These are phyloP conservation scores for Daldinia sp. DNA, from an alignment of 2,329 filamentous ascomycete species.

Conservation along the genomic window DNA sequence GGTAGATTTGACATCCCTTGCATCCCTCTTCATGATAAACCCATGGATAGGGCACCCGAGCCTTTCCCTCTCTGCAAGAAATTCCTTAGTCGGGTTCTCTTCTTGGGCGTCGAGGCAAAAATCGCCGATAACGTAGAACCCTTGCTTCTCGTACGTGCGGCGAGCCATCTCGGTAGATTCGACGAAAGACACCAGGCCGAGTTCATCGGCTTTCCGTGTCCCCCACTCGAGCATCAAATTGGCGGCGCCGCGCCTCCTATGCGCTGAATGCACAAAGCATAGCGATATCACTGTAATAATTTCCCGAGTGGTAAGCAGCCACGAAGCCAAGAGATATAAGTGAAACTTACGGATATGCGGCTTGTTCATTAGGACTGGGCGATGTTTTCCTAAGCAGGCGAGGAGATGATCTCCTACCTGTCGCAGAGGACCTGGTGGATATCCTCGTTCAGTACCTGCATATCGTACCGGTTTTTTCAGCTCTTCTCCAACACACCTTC, in stretches of 20 bases:
- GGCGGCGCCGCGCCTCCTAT: conserved; percentile 24
- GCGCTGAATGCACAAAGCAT: conserved; percentile 32
- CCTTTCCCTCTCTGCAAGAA: not conserved
- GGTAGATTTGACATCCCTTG: not conserved
- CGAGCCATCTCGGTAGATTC: conserved; percentile 25
- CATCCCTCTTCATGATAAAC: conserved; percentile 21
- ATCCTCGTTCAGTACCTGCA: not conserved
- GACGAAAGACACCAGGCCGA: conserved; percentile 36
- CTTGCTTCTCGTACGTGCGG: conserved; percentile 20
- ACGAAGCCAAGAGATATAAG: not conserved
- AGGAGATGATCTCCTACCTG: conserved; percentile 29
- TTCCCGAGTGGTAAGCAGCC: not conserved
- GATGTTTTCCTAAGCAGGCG: conserved; percentile 10
- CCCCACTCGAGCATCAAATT: conserved; percentile 41
- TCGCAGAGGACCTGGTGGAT: conserved; percentile 19
- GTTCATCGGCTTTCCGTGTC: conserved; percentile 28
- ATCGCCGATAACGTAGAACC: conserved; percentile 41
- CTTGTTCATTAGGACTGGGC: conserved; percentile 25
- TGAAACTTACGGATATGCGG: conserved; percentile 27
- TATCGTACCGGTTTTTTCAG: not conserved
- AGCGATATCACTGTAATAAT: conserved; percentile 24
- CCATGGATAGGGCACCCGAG: conserved; percentile 19
- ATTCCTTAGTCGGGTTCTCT: conserved; percentile 1
- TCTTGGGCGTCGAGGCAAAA: conserved; percentile 1
- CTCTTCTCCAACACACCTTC: conserved; percentile 20